These are phyloP conservation scores for Magnaporthiopsis incrustans DNA, from an alignment of 2,329 filamentous ascomycete genomes.

Conservation along the genomic window DNA sequence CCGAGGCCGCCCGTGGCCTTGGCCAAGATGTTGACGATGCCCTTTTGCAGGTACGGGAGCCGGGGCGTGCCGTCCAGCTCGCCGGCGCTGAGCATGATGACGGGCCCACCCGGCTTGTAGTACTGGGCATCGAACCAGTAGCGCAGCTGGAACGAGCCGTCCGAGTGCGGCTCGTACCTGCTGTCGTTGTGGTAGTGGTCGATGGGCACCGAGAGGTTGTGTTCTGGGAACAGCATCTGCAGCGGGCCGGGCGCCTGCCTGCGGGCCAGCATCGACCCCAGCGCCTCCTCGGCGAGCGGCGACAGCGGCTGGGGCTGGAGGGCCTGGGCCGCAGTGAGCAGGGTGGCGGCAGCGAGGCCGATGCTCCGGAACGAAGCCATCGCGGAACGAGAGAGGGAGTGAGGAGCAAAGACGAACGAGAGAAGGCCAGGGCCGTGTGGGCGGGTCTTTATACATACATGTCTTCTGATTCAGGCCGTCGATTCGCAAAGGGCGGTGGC, in stretches of 20 bases:
- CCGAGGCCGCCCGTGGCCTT: constrained; percentile 66
- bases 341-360: not conserved
- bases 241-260: not conserved
- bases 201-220: constrained; percentile 44
- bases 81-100: constrained; percentile 68
- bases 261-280: not conserved
- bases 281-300: not conserved
- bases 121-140: constrained; percentile 78
- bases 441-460: too few relatives aligned
- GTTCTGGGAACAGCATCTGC: constrained; percentile 24
- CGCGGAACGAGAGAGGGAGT: too few relatives aligned
- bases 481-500: too few relatives aligned
- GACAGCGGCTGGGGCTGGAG: constrained; percentile 1
- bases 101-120: constrained; percentile 70
- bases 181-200: constrained; percentile 82
- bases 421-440: too few relatives aligned
- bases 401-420: too few relatives aligned
- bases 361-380: too few relatives aligned
- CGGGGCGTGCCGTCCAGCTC: constrained; percentile 58
- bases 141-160: constrained; percentile 59
- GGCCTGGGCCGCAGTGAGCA: not conserved
- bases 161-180: constrained; percentile 66
- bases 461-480: too few relatives aligned
- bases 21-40: constrained; percentile 63
- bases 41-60: constrained; percentile 67